Percentiles rank a stretch among this genome's conserved stretches.
Conservation (phyloP, 352 stramenopile genomes). For the Blastocystis sp. region DNA sequence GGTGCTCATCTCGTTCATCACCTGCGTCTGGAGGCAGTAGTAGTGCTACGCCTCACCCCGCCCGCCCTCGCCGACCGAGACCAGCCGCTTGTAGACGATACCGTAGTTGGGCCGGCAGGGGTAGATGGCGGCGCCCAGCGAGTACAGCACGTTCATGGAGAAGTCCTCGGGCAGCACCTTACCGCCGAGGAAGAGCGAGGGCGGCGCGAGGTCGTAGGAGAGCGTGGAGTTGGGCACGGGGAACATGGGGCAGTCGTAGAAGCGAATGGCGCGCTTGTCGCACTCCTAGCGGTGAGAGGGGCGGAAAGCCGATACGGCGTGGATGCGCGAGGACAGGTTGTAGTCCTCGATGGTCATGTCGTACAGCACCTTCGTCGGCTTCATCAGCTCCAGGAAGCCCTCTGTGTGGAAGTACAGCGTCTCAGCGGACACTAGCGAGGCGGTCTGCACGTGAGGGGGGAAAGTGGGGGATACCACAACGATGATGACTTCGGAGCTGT, state of each 20-base stretch:
- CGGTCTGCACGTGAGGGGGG: background rate
- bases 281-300: background rate
- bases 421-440: background rate
- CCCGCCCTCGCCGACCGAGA: background rate
- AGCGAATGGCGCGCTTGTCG: conserved; percentile 5
- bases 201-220: conserved; percentile 13
- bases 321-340: background rate
- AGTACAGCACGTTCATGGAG: conserved; percentile 29
- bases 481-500: conserved; percentile 14
- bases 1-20: conserved; percentile 55
- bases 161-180: conserved; percentile 8
- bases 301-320: background rate
- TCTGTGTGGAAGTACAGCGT: conserved; percentile 6
- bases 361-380: background rate
- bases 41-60: conserved; percentile 27
- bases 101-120: conserved; percentile 6
- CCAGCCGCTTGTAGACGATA: conserved; percentile 16
- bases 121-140: conserved; percentile 21
- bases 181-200: conserved; percentile 20
- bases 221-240: background rate
- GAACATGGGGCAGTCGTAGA: conserved; percentile 29
- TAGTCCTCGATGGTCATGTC: conserved; percentile 52
- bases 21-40: conserved; percentile 32
- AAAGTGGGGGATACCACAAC: background rate
- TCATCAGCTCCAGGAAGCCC: background rate